Conservation (phyloP, 2,329 filamentous ascomycete species). For the Stylonectria norvegica region DNA sequence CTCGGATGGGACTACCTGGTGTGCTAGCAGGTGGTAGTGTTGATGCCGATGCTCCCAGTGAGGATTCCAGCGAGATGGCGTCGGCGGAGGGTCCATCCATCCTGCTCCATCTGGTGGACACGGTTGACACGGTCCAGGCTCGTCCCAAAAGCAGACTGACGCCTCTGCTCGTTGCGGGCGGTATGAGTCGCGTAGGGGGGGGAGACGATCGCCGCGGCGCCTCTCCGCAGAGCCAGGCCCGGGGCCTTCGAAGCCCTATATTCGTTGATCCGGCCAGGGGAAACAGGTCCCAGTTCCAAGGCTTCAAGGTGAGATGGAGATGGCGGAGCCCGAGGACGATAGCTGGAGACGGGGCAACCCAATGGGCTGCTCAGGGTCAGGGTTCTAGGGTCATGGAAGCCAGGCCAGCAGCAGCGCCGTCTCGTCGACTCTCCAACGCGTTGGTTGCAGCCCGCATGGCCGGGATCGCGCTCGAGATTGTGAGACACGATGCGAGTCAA, state of each 20-base stretch:
- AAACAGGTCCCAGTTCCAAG: neutral
- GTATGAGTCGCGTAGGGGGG: neutral
- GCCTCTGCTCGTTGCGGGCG: neutral
- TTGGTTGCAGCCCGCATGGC: too few relatives aligned
- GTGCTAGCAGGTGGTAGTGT: too few relatives aligned
- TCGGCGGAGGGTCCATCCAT: too few relatives aligned
- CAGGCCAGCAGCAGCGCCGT: too few relatives aligned
- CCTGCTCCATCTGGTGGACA: neutral
- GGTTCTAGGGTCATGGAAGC: too few relatives aligned
- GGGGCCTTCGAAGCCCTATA: too few relatives aligned
- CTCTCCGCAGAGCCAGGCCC: neutral
- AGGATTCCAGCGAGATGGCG: too few relatives aligned
- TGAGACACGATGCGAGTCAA: too few relatives aligned
- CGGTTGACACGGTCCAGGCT: neutral
- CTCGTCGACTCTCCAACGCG: too few relatives aligned
- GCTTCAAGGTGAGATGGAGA: neutral
- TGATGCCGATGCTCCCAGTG: too few relatives aligned
- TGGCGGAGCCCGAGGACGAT: neutral
- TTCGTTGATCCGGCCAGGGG: too few relatives aligned
- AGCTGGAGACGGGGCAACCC: neutral
- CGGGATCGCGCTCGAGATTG: too few relatives aligned
- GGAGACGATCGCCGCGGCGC: neutral
- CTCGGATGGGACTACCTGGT: neutral
- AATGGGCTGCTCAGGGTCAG: neutral
- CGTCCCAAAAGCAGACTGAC: neutral